Conservation (phyloP, 148 eudicot species). For the Diospyros kaki region DNA sequence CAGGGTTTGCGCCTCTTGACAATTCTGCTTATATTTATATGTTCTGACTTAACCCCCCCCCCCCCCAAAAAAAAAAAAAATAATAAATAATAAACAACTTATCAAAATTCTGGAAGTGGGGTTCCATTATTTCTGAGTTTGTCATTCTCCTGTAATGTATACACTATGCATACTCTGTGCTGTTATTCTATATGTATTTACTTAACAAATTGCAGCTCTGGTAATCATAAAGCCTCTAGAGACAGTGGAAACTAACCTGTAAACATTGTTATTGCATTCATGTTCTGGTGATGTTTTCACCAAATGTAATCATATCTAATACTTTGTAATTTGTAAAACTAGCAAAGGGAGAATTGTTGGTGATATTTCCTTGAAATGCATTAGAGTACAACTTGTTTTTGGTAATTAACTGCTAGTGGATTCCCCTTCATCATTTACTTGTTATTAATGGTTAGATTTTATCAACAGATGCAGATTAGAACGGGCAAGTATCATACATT, state of each 20-base stretch:
- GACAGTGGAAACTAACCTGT: background rate
- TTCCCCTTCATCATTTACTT: background rate
- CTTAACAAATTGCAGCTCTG: background rate
- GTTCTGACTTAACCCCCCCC: too few species aligned
- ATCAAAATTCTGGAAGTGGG: background rate
- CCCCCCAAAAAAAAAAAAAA: too few species aligned
- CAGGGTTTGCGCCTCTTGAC: too few species aligned
- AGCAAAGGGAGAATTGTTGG: background rate
- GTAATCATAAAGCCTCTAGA: background rate
- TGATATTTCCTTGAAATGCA: background rate
- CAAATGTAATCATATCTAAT: background rate
- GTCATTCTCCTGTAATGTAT: background rate
- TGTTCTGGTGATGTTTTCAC: background rate
- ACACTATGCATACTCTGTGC: too few species aligned
- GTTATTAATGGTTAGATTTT: conserved; percentile 8
- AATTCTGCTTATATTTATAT: too few species aligned
- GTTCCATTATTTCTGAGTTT: background rate
- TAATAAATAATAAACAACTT: background rate
- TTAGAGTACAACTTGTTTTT: background rate
- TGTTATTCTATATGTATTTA: background rate
- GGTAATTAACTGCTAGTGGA: background rate
- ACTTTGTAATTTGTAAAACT: background rate
- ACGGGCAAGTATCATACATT: conserved; percentile 88
- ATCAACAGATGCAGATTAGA: conserved; percentile 87
- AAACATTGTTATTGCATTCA: background rate